phyloP scores from a whole-genome alignment of 78 protist genomes.

The Bigelowiella natans region DNA sequence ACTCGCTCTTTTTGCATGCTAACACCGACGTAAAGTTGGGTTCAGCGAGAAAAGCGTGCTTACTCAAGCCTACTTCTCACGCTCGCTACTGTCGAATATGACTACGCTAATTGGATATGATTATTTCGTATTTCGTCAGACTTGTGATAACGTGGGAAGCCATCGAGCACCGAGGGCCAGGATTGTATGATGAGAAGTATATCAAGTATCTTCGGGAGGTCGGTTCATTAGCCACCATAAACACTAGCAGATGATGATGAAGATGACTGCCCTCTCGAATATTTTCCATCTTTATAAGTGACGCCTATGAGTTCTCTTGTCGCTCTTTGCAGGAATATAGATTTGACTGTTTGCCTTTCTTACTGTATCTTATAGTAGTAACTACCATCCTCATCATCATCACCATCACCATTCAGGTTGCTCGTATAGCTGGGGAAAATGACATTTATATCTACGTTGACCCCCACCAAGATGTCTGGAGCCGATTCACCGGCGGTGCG shows the following conservation, averaged over 20 bases:
- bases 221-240: neutral
- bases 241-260: too few relatives aligned
- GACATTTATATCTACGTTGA: neutral
- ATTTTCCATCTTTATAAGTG: neutral
- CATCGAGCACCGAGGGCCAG: slow-evolving; percentile 22
- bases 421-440: neutral
- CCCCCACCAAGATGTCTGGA: slow-evolving; percentile 37
- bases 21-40: too few relatives aligned
- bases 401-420: neutral
- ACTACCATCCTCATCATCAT: neutral
- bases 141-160: slow-evolving; percentile 38
- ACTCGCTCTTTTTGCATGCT: too few relatives aligned
- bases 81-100: too few relatives aligned
- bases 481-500: slow-evolving; percentile 1
- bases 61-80: too few relatives aligned
- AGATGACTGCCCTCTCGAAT: too few relatives aligned
- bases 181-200: slow-evolving; percentile 16
- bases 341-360: neutral
- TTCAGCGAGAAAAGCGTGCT: too few relatives aligned
- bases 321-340: neutral
- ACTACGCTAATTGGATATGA: too few relatives aligned
- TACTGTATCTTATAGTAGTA: neutral
- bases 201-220: neutral
- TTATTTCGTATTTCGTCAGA: too few relatives aligned
- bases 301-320: neutral